Base-by-base conservation (phyloP, 192 early-diverging fungal genomes). In the Funneliformis geosporum region DNA sequence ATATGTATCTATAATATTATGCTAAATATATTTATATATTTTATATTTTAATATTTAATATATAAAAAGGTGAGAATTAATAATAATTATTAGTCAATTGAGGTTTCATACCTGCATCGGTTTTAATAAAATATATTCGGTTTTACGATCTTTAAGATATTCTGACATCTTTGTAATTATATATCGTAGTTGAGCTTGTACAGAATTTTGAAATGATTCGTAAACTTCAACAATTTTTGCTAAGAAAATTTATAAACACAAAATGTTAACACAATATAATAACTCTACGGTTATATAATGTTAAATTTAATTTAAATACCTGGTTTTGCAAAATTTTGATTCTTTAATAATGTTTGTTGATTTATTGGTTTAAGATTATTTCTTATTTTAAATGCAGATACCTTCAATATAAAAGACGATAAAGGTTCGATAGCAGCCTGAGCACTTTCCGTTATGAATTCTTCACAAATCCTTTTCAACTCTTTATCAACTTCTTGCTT, bases 91-190 rank as follows among this genome's bases (percentile, higher is more conserved):
- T 2, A 6, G 8, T 44, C n/a, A n/a, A 14, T 7, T 42, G 40
- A n/a, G n/a, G n/a, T n/a, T n/a, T n/a, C n/a, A n/a, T 86, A 92
- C 94, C 84, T 88, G 89, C 46, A 95, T 92, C 28, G 93, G 91
- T 9, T 86, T 83, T 44, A 94, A 85, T 47, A 96, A 85, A 10
- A 94, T 90, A 28, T 81, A 82, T 82, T 95, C 93, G n/a, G 93
- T 96, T 76, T 91, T 92, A 40, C 80, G 75, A 80, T 96, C 94
- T 25, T 92, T 91, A 18, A 96, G 46, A 83, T 95, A 95, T 70
- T 90, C 89, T 10, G 88, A 84, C 76, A 96, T 80, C 67, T 91
- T 92, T 5, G 71, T 61, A 11, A 89, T 86, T 16, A 90, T 85
- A 64, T 83, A 85, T 21, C 79, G 84, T 28, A 95, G 80, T 70